Evolutionary conservation across 2,329 filamentous ascomycete species (phyloP).

Genomic region (Bipolaris cookei): DNA sequence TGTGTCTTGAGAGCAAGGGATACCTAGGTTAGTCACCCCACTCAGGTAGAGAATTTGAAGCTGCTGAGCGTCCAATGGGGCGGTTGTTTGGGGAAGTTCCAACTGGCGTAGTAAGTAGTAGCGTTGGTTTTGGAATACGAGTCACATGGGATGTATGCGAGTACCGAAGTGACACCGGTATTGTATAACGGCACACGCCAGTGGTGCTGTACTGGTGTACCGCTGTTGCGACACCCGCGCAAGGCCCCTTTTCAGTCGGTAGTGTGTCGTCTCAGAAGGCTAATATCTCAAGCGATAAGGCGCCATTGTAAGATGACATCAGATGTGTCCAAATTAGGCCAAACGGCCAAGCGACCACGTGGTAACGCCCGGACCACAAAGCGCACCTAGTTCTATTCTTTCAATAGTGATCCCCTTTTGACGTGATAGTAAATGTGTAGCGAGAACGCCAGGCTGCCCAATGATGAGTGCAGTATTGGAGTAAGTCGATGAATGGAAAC

Average conservation of each 20-base stretch:
- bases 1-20: neutral
- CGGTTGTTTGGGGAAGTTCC: constrained; percentile 7
- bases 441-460: neutral
- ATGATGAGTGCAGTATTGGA: neutral
- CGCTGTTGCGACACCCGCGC: neutral
- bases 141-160: neutral
- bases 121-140: constrained; percentile 6
- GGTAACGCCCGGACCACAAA: neutral
- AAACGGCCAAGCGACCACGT: neutral
- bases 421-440: neutral
- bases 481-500: neutral
- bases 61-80: neutral
- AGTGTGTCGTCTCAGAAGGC: neutral
- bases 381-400: neutral
- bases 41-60: neutral
- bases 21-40: neutral
- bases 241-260: constrained; percentile 1
- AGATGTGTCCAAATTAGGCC: neutral
- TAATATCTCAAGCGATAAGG: neutral
- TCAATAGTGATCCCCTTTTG: neutral
- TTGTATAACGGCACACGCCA: neutral
- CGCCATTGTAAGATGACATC: neutral
- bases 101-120: neutral
- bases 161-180: constrained; percentile 14
- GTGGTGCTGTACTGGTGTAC: constrained; percentile 1